Percentiles rank a stretch among this genome's conserved stretches.
Evolutionary conservation across 1,284 basidiomycete genomes (phyloP).

Genomic region (Papiliotrema laurentii): DNA sequence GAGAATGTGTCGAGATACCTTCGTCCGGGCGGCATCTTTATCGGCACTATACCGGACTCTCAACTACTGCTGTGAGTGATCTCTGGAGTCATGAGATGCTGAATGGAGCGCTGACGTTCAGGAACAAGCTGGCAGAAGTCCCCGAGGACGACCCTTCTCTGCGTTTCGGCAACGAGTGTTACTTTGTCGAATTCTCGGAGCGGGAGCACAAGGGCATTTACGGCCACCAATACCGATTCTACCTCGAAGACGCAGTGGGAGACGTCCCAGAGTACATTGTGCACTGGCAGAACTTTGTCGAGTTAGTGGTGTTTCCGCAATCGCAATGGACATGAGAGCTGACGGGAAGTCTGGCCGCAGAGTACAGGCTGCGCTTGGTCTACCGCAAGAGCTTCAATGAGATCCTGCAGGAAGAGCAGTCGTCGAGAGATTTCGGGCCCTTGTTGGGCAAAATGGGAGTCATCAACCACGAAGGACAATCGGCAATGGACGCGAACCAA

Average conservation of each 20-base stretch:
- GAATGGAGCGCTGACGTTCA: constrained; percentile 33
- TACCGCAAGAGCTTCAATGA: constrained; percentile 89
- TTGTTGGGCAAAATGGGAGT: constrained; percentile 85
- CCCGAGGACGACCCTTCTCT: constrained; percentile 59
- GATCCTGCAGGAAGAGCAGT: constrained; percentile 71
- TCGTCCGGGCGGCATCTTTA: constrained; percentile 76
- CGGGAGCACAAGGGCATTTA: constrained; percentile 60
- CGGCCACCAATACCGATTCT: constrained; percentile 93
- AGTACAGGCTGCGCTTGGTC: constrained; percentile 68
- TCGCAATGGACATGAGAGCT: not conserved
- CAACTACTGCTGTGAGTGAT: constrained; percentile 66
- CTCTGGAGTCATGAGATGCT: not conserved
- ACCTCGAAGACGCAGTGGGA: constrained; percentile 88
- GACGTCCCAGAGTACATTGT: constrained; percentile 97
- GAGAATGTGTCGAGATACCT: constrained; percentile 81
- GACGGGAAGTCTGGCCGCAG: constrained; percentile 64
- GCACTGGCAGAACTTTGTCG: constrained; percentile 84
- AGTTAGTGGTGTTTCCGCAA: constrained; percentile 54
- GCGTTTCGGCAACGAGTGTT: constrained; percentile 85
- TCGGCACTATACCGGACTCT: constrained; percentile 91
- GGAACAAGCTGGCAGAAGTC: constrained; percentile 63
- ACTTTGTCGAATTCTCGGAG: constrained; percentile 80
- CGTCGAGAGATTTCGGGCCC: constrained; percentile 68
- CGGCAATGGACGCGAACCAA: constrained; percentile 84
- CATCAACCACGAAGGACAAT: constrained; percentile 73